Evolutionary conservation across 176 grass and related monocot genomes (phyloP).

Genomic region (Ampelocalamus luodianensis): DNA sequence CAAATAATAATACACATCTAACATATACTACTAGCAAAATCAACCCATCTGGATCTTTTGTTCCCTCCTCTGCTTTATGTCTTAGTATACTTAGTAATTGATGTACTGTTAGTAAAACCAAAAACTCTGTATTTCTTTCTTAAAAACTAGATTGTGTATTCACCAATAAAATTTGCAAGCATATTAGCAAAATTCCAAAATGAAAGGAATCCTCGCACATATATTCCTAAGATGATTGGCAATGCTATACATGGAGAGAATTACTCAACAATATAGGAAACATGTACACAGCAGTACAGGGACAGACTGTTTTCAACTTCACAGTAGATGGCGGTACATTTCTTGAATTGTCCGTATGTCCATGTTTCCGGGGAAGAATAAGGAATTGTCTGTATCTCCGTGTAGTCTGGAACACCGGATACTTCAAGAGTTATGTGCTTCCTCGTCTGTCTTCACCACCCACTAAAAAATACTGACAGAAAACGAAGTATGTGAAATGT

Average conservation of each 20-base stretch:
- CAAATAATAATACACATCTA: too few species aligned
- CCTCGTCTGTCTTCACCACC: not conserved
- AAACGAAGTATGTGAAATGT: not conserved
- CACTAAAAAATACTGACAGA: not conserved
- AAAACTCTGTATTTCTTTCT: not conserved
- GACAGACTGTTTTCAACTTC: slow-evolving; percentile 15
- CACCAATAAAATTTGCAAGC: not conserved
- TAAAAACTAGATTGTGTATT: not conserved
- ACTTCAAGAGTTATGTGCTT: slow-evolving; percentile 4
- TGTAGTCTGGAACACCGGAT: not conserved
- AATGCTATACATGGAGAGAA: not conserved
- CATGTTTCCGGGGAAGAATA: not conserved
- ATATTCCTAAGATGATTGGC: slow-evolving; percentile 1
- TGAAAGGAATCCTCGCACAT: not conserved
- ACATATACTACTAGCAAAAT: slow-evolving; percentile 9
- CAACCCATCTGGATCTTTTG: not conserved
- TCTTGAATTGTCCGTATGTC: not conserved
- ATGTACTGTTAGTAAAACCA: slow-evolving; percentile 9
- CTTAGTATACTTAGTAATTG: slow-evolving; percentile 3
- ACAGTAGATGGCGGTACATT: not conserved
- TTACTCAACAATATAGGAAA: not conserved
- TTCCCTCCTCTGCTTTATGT: not conserved
- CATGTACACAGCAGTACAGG: not conserved
- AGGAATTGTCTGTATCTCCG: not conserved
- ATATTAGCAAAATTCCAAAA: not conserved